Conservation (phyloP, 331 rosid species). For the Erythrophleum ivorense region DNA sequence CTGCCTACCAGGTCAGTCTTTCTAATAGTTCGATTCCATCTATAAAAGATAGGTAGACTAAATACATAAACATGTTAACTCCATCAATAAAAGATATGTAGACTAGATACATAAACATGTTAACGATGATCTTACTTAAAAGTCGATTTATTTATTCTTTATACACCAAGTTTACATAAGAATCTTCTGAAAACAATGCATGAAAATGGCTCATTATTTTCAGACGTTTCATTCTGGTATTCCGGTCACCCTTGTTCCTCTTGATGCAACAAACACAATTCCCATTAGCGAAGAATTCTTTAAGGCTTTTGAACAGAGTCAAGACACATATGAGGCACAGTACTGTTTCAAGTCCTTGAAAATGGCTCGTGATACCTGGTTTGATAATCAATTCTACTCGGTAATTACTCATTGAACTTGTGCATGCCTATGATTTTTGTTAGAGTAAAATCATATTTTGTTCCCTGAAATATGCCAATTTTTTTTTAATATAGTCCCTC, state of each 20-base stretch:
- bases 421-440: background rate
- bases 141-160: background rate
- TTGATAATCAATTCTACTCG: conserved; percentile 63
- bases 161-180: background rate
- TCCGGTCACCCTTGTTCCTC: conserved; percentile 85
- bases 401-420: conserved; percentile 46
- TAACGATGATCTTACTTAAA: too few species aligned
- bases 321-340: conserved; percentile 72
- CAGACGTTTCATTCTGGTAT: conserved; percentile 94
- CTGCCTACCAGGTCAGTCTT: conserved; percentile 79
- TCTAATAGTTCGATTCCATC: background rate
- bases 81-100: background rate
- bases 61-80: background rate
- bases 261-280: conserved; percentile 93
- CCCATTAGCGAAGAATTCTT: conserved; percentile 72
- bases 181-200: background rate
- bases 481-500: background rate
- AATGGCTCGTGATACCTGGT: conserved; percentile 79
- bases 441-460: background rate
- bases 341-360: conserved; percentile 84
- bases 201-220: background rate
- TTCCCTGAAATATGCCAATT: background rate
- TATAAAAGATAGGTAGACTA: background rate
- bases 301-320: conserved; percentile 65
- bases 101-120: background rate